A percentile compares a stretch with the other conserved stretches of the same genome.
Conservation (phyloP, 768 basidiomycete genomes). For the Coprinopsis cinerea region DNA sequence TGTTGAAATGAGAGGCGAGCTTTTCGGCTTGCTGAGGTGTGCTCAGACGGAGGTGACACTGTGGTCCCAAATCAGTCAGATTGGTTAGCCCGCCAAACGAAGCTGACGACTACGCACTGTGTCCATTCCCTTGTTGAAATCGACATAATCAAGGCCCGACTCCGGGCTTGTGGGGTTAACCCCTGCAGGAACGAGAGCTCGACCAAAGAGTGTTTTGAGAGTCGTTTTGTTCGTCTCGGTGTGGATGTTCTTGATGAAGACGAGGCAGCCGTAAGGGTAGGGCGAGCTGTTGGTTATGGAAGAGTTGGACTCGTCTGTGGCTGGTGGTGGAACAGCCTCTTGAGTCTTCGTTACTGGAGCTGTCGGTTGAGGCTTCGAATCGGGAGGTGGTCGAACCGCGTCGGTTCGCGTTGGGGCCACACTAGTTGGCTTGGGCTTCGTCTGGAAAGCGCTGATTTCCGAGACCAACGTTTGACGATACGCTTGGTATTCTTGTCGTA, state of each 20-base stretch:
- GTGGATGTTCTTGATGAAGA: slow-evolving; percentile 67
- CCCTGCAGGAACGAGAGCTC: slow-evolving; percentile 27
- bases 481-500: slow-evolving; percentile 65
- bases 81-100: not conserved
- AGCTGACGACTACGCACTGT: slow-evolving; percentile 40
- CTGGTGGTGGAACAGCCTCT: not conserved
- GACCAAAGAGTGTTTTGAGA: slow-evolving; percentile 51
- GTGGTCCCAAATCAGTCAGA: not conserved
- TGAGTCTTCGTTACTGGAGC: not conserved
- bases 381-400: not conserved
- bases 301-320: not conserved
- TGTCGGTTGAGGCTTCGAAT: not conserved
- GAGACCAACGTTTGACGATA: slow-evolving; percentile 53
- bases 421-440: slow-evolving; percentile 7
- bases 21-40: slow-evolving; percentile 39
- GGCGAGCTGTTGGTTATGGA: slow-evolving; percentile 26
- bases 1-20: slow-evolving; percentile 41
- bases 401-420: not conserved
- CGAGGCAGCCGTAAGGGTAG: slow-evolving; percentile 61
- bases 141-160: slow-evolving; percentile 65
- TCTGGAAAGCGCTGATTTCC: slow-evolving; percentile 32
- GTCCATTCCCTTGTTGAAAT: slow-evolving; percentile 74
- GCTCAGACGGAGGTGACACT: slow-evolving; percentile 74
- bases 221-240: slow-evolving; percentile 79
- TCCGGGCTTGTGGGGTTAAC: slow-evolving; percentile 2